Percentiles rank a stretch among this genome's conserved stretches.
phyloP scores from a whole-genome alignment of 768 basidiomycete genomes.

The Crucibulum laeve region DNA sequence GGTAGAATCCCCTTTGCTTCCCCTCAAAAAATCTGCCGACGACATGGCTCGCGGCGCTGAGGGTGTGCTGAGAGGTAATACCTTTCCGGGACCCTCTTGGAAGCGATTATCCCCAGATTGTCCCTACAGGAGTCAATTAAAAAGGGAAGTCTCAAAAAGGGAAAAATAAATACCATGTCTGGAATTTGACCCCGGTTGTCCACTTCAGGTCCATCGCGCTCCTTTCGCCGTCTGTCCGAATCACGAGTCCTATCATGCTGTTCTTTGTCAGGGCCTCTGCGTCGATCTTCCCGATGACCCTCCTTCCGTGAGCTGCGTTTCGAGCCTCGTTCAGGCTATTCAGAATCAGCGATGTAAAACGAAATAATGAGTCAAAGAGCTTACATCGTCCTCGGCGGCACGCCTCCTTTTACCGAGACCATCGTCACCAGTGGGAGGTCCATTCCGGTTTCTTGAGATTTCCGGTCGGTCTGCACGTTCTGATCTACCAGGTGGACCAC shows the following conservation, averaged over 20 bases:
- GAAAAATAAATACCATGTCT: slow-evolving; percentile 52
- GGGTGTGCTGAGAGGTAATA: slow-evolving; percentile 53
- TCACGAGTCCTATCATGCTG: slow-evolving; percentile 63
- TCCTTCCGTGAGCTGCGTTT: slow-evolving; percentile 83
- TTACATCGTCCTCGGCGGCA: slow-evolving; percentile 68
- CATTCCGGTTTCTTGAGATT: slow-evolving; percentile 46
- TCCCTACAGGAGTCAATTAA: slow-evolving; percentile 8
- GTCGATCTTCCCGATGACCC: slow-evolving; percentile 71
- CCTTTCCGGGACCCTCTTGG: slow-evolving; percentile 44
- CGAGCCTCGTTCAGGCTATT: slow-evolving; percentile 66
- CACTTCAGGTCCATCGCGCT: slow-evolving; percentile 52
- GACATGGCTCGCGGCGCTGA: slow-evolving; percentile 75
- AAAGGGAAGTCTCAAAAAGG: neutral
- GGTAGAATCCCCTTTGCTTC: slow-evolving; percentile 31
- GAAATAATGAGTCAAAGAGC: slow-evolving; percentile 17
- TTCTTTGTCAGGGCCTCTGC: slow-evolving; percentile 67
- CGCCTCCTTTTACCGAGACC: slow-evolving; percentile 70
- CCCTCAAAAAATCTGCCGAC: slow-evolving; percentile 35
- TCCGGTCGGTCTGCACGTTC: slow-evolving; percentile 65
- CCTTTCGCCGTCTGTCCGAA: slow-evolving; percentile 62
- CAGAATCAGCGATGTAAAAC: slow-evolving; percentile 5
- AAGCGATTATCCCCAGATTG: slow-evolving; percentile 52
- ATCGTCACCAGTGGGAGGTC: slow-evolving; percentile 48
- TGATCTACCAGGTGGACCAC: no score
- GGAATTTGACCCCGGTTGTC: slow-evolving; percentile 41